phyloP scores from a whole-genome alignment of 495 filamentous ascomycete species.

The Tuber aestivum region DNA sequence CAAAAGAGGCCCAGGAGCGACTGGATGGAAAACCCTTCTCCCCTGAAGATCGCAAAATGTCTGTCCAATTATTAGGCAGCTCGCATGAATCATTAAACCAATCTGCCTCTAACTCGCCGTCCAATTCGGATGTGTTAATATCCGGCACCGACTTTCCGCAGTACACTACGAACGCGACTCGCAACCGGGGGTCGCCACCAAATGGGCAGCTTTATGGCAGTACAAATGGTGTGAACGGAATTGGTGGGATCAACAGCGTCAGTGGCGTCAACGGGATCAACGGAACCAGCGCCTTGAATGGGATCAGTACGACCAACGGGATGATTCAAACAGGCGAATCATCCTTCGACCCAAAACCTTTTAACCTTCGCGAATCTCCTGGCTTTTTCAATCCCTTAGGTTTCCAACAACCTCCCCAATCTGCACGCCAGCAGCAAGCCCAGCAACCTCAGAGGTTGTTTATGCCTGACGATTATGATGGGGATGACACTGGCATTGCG shows the following conservation, averaged over 20 bases:
- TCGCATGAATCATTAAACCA: not conserved
- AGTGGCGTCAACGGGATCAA: constrained; percentile 14
- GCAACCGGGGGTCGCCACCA: not conserved
- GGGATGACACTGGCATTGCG: constrained; percentile 29
- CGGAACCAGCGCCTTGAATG: constrained; percentile 24
- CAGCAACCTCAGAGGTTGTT: constrained; percentile 28
- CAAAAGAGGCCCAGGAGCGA: constrained; percentile 31
- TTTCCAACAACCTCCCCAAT: constrained; percentile 1
- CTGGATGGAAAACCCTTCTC: constrained; percentile 33
- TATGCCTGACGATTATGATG: constrained; percentile 23
- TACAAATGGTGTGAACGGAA: not conserved
- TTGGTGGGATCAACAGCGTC: constrained; percentile 10
- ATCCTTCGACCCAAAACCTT: constrained; percentile 13
- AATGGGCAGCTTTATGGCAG: not conserved
- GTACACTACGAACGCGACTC: not conserved
- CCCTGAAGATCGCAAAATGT: constrained; percentile 24
- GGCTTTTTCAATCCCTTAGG: not conserved
- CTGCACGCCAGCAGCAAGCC: constrained; percentile 19
- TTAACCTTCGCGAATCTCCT: not conserved
- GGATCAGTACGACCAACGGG: constrained; percentile 15
- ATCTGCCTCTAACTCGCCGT: constrained; percentile 23
- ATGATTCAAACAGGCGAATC: constrained; percentile 25
- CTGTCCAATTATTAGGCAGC: constrained; percentile 24
- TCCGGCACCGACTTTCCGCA: not conserved
- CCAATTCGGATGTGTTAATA: constrained; percentile 17